A percentile compares a stretch with the other conserved stretches of the same genome.
These are phyloP conservation scores for Brassica incana DNA, from an alignment of 345 rosid genomes.

Conservation along the genomic window DNA sequence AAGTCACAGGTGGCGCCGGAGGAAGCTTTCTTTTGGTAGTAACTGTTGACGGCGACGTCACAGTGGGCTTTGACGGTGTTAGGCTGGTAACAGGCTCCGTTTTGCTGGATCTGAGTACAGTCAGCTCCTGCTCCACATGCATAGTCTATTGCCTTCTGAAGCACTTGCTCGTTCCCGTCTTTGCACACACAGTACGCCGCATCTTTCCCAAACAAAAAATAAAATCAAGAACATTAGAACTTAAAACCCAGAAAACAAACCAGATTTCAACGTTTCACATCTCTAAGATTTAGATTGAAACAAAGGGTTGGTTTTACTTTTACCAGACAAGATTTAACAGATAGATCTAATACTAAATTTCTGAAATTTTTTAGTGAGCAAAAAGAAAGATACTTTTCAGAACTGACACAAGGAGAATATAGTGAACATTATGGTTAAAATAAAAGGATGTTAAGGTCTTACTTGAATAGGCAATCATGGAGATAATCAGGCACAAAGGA, in stretches of 20 bases:
- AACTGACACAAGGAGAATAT: background rate
- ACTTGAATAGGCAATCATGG: slow-evolving; percentile 72
- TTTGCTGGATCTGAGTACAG: slow-evolving; percentile 54
- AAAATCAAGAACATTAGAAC: background rate
- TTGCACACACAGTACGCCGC: slow-evolving; percentile 81
- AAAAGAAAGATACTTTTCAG: background rate
- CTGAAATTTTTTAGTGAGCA: background rate
- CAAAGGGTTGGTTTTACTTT: background rate
- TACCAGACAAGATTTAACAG: background rate
- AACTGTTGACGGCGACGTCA: slow-evolving; percentile 43
- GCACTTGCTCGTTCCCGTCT: slow-evolving; percentile 60
- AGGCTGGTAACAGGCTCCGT: slow-evolving; percentile 79
- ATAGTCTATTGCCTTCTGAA: slow-evolving; percentile 78
- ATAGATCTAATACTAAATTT: slow-evolving; percentile 20
- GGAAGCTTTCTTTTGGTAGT: slow-evolving; percentile 39
- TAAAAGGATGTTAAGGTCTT: slow-evolving; percentile 32
- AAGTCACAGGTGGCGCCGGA: slow-evolving; percentile 45
- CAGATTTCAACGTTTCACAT: background rate
- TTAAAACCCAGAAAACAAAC: background rate
- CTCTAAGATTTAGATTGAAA: background rate
- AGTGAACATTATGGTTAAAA: background rate
- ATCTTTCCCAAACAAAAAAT: slow-evolving; percentile 31
- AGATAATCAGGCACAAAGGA: slow-evolving; percentile 52
- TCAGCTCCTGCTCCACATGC: slow-evolving; percentile 95
- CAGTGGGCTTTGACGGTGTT: slow-evolving; percentile 58